These are phyloP conservation scores for Penicillium corylophilum DNA, from an alignment of 2,329 filamentous ascomycete species.

Conservation along the genomic window DNA sequence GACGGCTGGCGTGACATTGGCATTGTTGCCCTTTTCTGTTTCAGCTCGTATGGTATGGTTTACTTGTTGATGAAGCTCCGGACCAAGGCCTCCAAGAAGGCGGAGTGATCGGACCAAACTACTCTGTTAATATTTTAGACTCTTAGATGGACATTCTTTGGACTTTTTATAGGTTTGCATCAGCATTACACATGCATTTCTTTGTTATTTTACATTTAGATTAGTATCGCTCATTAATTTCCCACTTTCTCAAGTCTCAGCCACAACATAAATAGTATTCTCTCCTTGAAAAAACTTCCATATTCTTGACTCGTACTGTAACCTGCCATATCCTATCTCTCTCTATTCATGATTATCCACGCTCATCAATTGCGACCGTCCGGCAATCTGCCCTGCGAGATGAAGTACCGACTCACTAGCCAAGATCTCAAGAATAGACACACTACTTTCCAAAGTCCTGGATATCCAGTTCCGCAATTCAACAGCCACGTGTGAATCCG, in stretches of 20 bases:
- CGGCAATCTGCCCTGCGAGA: slow-evolving; percentile 23
- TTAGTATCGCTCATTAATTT: too few relatives aligned
- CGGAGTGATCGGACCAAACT: slow-evolving; percentile 18
- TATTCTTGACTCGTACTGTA: not conserved
- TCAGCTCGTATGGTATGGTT: slow-evolving; percentile 54
- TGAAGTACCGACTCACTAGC: slow-evolving; percentile 24
- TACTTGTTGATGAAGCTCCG: slow-evolving; percentile 40
- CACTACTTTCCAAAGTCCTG: slow-evolving; percentile 31
- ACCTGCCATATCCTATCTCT: not conserved
- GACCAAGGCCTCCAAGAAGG: slow-evolving; percentile 37
- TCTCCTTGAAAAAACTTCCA: not conserved
- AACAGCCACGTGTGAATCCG: slow-evolving; percentile 48
- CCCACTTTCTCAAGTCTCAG: too few relatives aligned
- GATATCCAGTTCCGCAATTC: slow-evolving; percentile 47
- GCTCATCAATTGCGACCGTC: slow-evolving; percentile 3
- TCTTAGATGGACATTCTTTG: not conserved
- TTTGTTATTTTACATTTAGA: too few relatives aligned
- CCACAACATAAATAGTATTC: not conserved
- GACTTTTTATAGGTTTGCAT: not conserved
- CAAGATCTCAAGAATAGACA: slow-evolving; percentile 31
- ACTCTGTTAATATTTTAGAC: not conserved
- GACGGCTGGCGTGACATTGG: slow-evolving; percentile 67
- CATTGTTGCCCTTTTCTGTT: slow-evolving; percentile 57
- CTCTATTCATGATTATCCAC: not conserved
- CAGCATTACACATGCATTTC: not conserved